These are phyloP conservation scores for Eimeria necatrix DNA, from an alignment of 169 alveolate genomes.

Conservation along the genomic window DNA sequence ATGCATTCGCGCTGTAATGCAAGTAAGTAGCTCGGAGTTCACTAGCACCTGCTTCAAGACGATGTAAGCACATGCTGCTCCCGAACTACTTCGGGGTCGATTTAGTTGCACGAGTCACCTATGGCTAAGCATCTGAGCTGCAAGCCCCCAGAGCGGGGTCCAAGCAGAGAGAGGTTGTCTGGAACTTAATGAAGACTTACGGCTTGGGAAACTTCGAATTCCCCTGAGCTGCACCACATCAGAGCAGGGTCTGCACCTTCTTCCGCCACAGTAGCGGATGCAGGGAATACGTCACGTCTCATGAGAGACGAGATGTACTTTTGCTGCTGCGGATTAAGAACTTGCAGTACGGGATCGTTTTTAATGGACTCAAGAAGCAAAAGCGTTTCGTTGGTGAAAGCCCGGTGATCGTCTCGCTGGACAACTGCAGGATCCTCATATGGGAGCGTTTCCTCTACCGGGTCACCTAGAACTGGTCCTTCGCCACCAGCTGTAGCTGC, in stretches of 20 bases:
- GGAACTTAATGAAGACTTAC: slow-evolving; percentile 10
- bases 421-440: slow-evolving; percentile 79
- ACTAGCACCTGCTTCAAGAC: too few species aligned
- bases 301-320: slow-evolving; percentile 78
- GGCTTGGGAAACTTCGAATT: slow-evolving; percentile 79
- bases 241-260: slow-evolving; percentile 76
- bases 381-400: slow-evolving; percentile 73
- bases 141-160: background rate
- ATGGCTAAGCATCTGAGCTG: background rate
- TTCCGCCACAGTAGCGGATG: slow-evolving; percentile 30
- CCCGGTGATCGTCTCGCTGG: slow-evolving; percentile 81
- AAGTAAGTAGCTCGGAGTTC: too few species aligned
- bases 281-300: slow-evolving; percentile 67
- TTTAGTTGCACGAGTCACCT: background rate
- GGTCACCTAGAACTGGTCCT: slow-evolving; percentile 9
- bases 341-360: slow-evolving; percentile 32
- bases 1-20: too few species aligned
- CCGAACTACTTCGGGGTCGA: background rate
- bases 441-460: slow-evolving; percentile 67
- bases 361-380: slow-evolving; percentile 65
- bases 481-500: slow-evolving; percentile 29
- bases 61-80: background rate
- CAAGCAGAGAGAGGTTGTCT: background rate
- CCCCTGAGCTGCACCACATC: slow-evolving; percentile 79
- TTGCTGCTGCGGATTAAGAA: slow-evolving; percentile 70